Conservation (phyloP, 2,329 filamentous ascomycete species). For the Fusarium setosum region DNA sequence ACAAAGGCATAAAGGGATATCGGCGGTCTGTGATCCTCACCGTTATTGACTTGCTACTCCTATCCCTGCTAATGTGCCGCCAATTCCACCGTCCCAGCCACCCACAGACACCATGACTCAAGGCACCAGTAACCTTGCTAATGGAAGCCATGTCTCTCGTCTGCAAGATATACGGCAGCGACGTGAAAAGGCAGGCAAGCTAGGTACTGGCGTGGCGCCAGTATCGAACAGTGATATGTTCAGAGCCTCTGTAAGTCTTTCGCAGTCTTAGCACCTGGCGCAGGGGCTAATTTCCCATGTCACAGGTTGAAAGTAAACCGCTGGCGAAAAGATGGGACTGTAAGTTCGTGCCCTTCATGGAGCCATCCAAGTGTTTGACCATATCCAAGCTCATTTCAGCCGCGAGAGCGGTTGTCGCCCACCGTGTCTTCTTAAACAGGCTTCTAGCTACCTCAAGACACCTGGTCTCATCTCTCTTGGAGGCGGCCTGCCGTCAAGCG, state of each 20-base stretch:
- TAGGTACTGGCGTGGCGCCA: too few relatives aligned
- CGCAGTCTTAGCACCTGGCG: slow-evolving; percentile 28
- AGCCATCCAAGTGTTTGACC: neutral
- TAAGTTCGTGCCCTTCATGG: neutral
- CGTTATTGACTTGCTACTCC: too few relatives aligned
- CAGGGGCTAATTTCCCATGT: slow-evolving; percentile 63
- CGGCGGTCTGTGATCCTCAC: too few relatives aligned
- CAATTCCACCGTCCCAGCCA: too few relatives aligned
- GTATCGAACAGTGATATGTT: slow-evolving; percentile 75
- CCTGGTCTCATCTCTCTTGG: slow-evolving; percentile 90
- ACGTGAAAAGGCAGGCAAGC: too few relatives aligned
- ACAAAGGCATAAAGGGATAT: too few relatives aligned
- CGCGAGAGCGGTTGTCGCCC: slow-evolving; percentile 66
- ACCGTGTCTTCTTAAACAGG: slow-evolving; percentile 81
- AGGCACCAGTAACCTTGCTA: too few relatives aligned
- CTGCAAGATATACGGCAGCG: too few relatives aligned
- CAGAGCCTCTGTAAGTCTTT: slow-evolving; percentile 71
- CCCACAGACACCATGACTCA: too few relatives aligned
- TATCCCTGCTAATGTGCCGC: too few relatives aligned
- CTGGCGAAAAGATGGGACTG: neutral
- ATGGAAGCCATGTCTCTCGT: too few relatives aligned
- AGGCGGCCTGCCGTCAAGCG: slow-evolving; percentile 86
- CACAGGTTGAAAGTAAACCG: neutral
- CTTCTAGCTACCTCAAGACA: slow-evolving; percentile 79
- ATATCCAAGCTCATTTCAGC: neutral